Evolutionary conservation across 2,329 filamentous ascomycete genomes (phyloP).

Genomic region (Rutstroemia sp.): DNA sequence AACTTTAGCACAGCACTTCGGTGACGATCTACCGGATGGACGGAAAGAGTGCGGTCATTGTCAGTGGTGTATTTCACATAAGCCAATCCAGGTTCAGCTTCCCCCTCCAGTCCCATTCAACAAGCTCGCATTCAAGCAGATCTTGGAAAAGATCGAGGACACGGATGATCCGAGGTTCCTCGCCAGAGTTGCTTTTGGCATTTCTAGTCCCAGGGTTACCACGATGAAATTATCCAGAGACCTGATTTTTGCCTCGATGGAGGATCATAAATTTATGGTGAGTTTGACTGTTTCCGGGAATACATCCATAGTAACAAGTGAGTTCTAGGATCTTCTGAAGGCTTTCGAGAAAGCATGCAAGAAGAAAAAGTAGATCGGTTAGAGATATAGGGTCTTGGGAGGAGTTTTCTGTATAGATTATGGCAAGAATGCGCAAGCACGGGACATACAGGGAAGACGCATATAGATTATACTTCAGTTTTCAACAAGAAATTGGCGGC

Average conservation of each 20-base stretch:
- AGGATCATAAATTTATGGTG: conserved; percentile 46
- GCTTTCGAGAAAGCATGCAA: conserved; percentile 6
- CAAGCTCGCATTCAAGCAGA: conserved; percentile 31
- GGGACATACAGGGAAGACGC: too few relatives aligned
- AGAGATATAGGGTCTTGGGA: neutral
- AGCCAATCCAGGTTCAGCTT: conserved; percentile 33
- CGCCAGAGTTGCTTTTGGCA: conserved; percentile 54
- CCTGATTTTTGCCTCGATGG: conserved; percentile 44
- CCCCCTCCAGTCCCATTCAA: conserved; percentile 35
- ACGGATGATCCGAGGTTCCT: conserved; percentile 52
- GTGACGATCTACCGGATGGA: conserved; percentile 40
- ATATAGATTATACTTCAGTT: too few relatives aligned
- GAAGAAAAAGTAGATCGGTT: neutral
- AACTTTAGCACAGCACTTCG: conserved; percentile 49
- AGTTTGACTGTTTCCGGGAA: conserved; percentile 8
- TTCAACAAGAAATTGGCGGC: too few relatives aligned
- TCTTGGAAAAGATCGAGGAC: conserved; percentile 38
- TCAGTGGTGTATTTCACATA: conserved; percentile 39
- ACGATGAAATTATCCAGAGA: conserved; percentile 40
- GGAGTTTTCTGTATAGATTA: neutral
- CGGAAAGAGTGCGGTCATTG: conserved; percentile 47
- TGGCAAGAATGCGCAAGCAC: too few relatives aligned
- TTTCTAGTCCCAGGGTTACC: conserved; percentile 47
- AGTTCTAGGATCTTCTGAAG: conserved; percentile 1
- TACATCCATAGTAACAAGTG: neutral